Percentiles rank a stretch among this genome's conserved stretches.
Conservation (phyloP, 2,329 filamentous ascomycete species). For the Fusarium robinianum region DNA sequence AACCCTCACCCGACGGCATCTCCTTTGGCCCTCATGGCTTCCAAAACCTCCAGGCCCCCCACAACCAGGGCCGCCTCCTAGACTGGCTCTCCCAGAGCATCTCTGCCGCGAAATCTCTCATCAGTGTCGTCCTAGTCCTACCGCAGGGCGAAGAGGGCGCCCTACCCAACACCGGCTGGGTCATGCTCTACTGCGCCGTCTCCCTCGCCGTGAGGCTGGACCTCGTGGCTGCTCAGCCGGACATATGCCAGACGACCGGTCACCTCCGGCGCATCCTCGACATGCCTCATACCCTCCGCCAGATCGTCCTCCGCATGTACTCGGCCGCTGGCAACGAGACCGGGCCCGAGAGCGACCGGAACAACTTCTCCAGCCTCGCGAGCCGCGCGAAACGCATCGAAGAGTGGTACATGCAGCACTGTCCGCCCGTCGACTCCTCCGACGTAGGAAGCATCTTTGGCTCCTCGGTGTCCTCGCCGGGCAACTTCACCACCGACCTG, state of each 20-base stretch:
- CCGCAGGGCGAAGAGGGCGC: slow-evolving; percentile 35
- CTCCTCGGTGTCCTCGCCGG: slow-evolving; percentile 22
- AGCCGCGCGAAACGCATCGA: slow-evolving; percentile 28
- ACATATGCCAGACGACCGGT: slow-evolving; percentile 31
- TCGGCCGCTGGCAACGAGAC: slow-evolving; percentile 22
- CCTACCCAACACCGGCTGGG: slow-evolving; percentile 40
- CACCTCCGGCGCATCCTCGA: slow-evolving; percentile 40
- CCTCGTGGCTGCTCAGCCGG: slow-evolving; percentile 35
- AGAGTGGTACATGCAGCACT: slow-evolving; percentile 28
- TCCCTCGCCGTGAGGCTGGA: slow-evolving; percentile 40
- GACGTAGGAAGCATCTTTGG: slow-evolving; percentile 23
- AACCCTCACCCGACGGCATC: slow-evolving; percentile 34
- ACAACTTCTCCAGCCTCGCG: slow-evolving; percentile 35
- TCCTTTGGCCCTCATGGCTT: slow-evolving; percentile 36
- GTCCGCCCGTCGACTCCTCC: slow-evolving; percentile 19
- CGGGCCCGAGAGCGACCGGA: slow-evolving; percentile 16
- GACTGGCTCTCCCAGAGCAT: slow-evolving; percentile 40
- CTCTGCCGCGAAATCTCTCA: slow-evolving; percentile 38
- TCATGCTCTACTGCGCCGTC: slow-evolving; percentile 40
- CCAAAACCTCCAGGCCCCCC: slow-evolving; percentile 22
- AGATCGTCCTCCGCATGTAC: slow-evolving; percentile 38
- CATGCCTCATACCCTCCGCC: slow-evolving; percentile 36
- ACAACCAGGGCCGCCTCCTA: slow-evolving; percentile 26
- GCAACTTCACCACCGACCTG: slow-evolving; percentile 13
- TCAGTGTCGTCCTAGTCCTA: slow-evolving; percentile 36